Conservation (phyloP, 495 filamentous ascomycete genomes). For the Pseudevernia furfuracea region DNA sequence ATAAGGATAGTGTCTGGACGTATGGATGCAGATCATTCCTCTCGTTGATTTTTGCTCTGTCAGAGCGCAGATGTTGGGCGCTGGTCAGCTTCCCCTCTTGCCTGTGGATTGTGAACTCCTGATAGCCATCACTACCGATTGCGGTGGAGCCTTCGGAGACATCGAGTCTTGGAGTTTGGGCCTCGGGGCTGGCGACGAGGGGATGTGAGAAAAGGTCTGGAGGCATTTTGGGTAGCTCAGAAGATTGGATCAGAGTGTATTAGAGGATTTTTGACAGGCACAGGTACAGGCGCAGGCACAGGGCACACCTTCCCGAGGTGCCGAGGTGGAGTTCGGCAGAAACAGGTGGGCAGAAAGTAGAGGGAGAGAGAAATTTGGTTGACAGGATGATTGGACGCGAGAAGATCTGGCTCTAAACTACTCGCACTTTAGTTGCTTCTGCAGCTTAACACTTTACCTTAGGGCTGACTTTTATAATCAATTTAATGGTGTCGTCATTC, state of each 20-base stretch:
- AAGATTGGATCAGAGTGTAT: too few species aligned
- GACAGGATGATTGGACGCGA: neutral
- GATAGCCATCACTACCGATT: conserved; percentile 11
- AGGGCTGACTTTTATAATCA: too few species aligned
- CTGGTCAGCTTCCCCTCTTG: conserved; percentile 14
- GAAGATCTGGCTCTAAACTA: neutral
- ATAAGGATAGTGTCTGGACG: conserved; percentile 59
- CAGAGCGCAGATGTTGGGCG: conserved; percentile 4
- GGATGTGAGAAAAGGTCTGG: conserved; percentile 28
- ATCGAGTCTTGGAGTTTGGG: conserved; percentile 19
- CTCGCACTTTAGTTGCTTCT: neutral
- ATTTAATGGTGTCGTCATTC: neutral
- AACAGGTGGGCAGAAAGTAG: too few species aligned
- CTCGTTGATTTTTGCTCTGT: conserved; percentile 7
- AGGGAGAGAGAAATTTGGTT: too few species aligned
- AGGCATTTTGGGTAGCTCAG: conserved; percentile 29
- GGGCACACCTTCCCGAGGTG: too few species aligned
- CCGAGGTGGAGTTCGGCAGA: too few species aligned
- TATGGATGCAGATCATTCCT: conserved; percentile 54
- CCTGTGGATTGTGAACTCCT: conserved; percentile 24
- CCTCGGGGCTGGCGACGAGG: conserved; percentile 27
- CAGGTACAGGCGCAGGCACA: too few species aligned
- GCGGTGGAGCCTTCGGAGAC: conserved; percentile 6
- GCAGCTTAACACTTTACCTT: neutral
- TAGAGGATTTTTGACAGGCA: too few species aligned